Conservation (phyloP, 805 yeast genomes). For the Debaryomyces prosopidis region DNA sequence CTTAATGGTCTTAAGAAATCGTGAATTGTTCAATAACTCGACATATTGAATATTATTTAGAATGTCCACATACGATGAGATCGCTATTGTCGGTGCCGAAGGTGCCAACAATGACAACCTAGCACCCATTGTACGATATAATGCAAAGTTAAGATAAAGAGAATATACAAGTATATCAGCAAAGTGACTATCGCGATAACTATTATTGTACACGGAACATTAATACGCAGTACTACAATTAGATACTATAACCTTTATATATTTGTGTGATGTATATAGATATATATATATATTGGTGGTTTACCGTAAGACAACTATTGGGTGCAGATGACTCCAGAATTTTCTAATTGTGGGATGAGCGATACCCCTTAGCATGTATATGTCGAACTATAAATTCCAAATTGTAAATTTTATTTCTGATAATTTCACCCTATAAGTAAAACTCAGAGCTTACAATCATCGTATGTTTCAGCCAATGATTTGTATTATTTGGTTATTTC, state of each 20-base stretch:
- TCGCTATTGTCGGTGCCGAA: conserved; percentile 87
- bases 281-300: not conserved
- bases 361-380: too few relatives aligned
- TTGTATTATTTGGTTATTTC: too few relatives aligned
- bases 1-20: conserved; percentile 83
- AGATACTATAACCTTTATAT: too few relatives aligned
- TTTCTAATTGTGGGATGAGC: too few relatives aligned
- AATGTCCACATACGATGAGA: conserved; percentile 85
- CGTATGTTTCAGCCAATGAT: too few relatives aligned
- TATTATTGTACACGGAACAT: not conserved
- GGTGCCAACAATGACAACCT: conserved; percentile 85
- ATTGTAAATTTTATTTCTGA: too few relatives aligned
- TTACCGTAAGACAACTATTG: too few relatives aligned
- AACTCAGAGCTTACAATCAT: too few relatives aligned
- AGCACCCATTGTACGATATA: conserved; percentile 66
- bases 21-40: conserved; percentile 72
- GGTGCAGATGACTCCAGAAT: too few relatives aligned
- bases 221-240: not conserved
- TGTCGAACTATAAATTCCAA: too few relatives aligned
- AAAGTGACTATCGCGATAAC: not conserved
- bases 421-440: too few relatives aligned
- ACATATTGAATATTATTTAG: conserved; percentile 74
- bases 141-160: not conserved
- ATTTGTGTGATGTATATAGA: too few relatives aligned
- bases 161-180: not conserved